Conservation (phyloP, 148 eudicot genomes). For the Rhododendron williamsianum region DNA sequence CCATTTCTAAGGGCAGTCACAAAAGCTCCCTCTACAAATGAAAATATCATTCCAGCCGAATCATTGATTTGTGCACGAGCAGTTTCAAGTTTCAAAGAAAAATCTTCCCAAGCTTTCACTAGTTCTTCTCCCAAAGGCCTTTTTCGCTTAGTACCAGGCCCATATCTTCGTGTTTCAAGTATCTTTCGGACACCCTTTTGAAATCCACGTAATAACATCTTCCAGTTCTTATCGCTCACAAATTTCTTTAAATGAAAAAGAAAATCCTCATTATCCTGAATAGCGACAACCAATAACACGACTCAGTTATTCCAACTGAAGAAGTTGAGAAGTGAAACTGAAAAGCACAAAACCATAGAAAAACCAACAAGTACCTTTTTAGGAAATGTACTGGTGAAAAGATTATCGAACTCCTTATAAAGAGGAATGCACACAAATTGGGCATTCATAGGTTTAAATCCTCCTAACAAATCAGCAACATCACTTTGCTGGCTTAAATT, state of each 20-base stretch:
- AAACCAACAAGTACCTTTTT: slow-evolving; percentile 40
- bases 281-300: slow-evolving; percentile 8
- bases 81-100: slow-evolving; percentile 56
- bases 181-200: slow-evolving; percentile 39
- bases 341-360: not conserved
- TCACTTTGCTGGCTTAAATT: slow-evolving; percentile 98
- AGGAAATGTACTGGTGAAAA: slow-evolving; percentile 48
- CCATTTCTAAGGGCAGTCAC: slow-evolving; percentile 81
- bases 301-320: slow-evolving; percentile 5
- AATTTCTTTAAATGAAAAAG: slow-evolving; percentile 37
- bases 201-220: slow-evolving; percentile 42
- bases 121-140: slow-evolving; percentile 47
- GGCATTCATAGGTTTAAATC: slow-evolving; percentile 80
- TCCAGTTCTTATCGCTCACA: slow-evolving; percentile 60
- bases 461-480: slow-evolving; percentile 84
- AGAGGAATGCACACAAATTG: slow-evolving; percentile 69
- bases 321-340: not conserved
- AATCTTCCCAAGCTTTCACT: slow-evolving; percentile 46
- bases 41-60: slow-evolving; percentile 84
- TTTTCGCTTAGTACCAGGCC: slow-evolving; percentile 60
- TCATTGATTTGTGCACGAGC: slow-evolving; percentile 53
- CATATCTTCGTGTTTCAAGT: slow-evolving; percentile 27
- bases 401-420: slow-evolving; percentile 61
- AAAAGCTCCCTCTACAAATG: slow-evolving; percentile 96
- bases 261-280: slow-evolving; percentile 46